These are phyloP conservation scores for Clarireedia hainanense DNA, from an alignment of 2,329 filamentous ascomycete species.

Conservation along the genomic window DNA sequence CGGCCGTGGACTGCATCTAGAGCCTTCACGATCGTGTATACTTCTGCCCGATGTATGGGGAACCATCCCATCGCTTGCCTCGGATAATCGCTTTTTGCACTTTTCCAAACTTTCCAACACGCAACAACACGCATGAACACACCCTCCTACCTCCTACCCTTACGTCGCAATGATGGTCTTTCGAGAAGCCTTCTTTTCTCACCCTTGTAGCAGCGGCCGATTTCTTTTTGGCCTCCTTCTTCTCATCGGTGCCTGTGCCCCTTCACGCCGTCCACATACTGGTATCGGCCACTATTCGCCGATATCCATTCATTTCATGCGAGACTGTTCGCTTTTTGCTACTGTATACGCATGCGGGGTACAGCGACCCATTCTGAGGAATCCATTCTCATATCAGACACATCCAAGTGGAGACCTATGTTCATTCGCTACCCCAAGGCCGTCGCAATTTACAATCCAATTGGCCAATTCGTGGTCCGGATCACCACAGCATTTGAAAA, in stretches of 20 bases:
- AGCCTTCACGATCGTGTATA: not conserved
- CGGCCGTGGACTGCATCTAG: not conserved
- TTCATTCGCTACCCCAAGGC: not conserved
- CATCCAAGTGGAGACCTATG: not conserved
- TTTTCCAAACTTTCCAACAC: not conserved
- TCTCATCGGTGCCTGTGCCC: not conserved
- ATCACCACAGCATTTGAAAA: no score
- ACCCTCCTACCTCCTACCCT: no score
- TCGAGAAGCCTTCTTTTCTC: no score
- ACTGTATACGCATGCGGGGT: slow-evolving; percentile 5
- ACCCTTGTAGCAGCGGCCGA: no score
- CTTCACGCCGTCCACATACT: slow-evolving; percentile 4
- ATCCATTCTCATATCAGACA: not conserved
- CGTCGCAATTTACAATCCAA: no score
- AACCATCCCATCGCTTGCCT: not conserved
- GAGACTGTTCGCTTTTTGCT: not conserved
- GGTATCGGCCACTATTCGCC: slow-evolving; percentile 4
- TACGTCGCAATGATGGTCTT: no score
- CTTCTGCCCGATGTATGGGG: not conserved
- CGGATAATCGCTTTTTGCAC: not conserved
- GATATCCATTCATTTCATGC: not conserved
- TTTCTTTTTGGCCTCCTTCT: no score
- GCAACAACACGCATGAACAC: not conserved
- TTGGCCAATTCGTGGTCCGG: no score
- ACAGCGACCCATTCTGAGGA: slow-evolving; percentile 1